These are phyloP conservation scores for Moringa oleifera DNA, from an alignment of 345 rosid species.

Conservation along the genomic window DNA sequence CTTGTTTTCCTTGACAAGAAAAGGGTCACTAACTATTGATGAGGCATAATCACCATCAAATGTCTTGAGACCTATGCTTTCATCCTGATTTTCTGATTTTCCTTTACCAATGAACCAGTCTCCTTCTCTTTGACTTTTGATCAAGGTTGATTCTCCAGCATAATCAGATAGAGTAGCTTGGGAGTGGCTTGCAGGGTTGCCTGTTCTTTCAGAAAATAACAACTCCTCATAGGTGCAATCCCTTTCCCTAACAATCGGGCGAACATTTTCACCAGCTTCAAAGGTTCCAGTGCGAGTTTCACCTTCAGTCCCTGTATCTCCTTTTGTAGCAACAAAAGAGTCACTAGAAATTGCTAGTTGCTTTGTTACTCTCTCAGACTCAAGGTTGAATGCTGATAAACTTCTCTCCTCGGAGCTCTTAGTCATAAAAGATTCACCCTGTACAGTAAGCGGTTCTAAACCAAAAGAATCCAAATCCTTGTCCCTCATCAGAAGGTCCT, in stretches of 20 bases:
- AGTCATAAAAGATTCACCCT: constrained; percentile 29
- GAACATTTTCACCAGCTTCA: constrained; percentile 37
- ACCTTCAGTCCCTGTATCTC: constrained; percentile 30
- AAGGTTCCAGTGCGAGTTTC: constrained; percentile 34
- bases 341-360: constrained; percentile 41
- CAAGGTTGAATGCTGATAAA: constrained; percentile 25
- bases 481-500: constrained; percentile 70
- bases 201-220: constrained; percentile 38
- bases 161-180: constrained; percentile 34
- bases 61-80: constrained; percentile 33
- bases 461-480: constrained; percentile 36
- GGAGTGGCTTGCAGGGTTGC: constrained; percentile 25
- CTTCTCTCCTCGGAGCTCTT: constrained; percentile 30
- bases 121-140: constrained; percentile 52
- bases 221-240: constrained; percentile 44
- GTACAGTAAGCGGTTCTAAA: constrained; percentile 24
- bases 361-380: constrained; percentile 41
- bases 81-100: constrained; percentile 29
- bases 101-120: constrained; percentile 62
- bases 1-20: constrained; percentile 29
- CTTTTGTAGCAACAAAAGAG: constrained; percentile 45
- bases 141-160: constrained; percentile 34
- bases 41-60: constrained; percentile 40
- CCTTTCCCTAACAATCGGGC: constrained; percentile 31
- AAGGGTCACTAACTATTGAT: constrained; percentile 27